Conservation (phyloP, 129 eudicot species). For the Artemisia annua region DNA sequence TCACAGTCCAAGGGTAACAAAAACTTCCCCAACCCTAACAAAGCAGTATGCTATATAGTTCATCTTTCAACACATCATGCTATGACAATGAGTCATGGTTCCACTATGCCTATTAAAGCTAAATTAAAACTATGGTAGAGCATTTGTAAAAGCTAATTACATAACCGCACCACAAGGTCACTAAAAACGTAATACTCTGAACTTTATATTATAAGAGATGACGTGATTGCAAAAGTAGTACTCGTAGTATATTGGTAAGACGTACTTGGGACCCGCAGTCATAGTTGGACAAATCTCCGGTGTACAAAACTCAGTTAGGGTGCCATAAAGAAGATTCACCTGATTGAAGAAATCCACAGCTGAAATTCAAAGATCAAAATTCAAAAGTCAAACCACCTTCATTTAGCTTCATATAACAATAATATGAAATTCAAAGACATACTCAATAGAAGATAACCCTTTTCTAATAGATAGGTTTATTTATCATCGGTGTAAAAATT, state of each 20-base stretch:
- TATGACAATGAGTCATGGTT: background rate
- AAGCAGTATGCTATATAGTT: no score
- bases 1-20: background rate
- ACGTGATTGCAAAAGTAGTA: background rate
- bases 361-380: conserved; percentile 26
- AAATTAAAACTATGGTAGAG: background rate
- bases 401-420: conserved; percentile 17
- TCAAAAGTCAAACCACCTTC: conserved; percentile 25
- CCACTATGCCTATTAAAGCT: background rate
- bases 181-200: background rate
- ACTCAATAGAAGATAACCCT: no score
- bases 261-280: no score
- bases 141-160: background rate
- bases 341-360: no score
- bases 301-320: no score
- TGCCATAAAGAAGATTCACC: no score
- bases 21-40: background rate
- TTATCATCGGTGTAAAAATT: no score
- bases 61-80: no score
- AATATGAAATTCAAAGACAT: no score
- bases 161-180: background rate
- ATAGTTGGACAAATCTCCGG: no score
- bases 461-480: no score
- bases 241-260: conserved; percentile 22
- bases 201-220: conserved; percentile 1